These are phyloP conservation scores for Suhomyces choctaworum DNA, from an alignment of 1,139 yeast genomes.

Conservation along the genomic window DNA sequence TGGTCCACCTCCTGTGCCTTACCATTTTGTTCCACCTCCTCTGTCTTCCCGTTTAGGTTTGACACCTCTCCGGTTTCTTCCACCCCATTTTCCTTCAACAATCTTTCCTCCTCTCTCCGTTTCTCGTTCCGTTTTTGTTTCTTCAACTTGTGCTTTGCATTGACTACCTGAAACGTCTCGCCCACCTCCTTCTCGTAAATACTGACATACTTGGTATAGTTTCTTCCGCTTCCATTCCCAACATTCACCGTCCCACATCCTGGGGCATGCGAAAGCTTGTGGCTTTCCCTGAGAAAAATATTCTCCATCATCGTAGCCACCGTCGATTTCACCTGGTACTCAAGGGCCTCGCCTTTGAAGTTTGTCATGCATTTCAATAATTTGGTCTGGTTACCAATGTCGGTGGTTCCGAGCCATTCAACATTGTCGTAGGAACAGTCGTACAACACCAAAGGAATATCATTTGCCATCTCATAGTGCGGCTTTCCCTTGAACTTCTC, in stretches of 20 bases:
- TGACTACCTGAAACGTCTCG: conserved; percentile 64
- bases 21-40: neutral
- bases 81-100: neutral
- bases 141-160: conserved; percentile 59
- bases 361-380: conserved; percentile 28
- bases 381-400: conserved; percentile 19
- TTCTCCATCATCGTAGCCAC: conserved; percentile 34
- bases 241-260: conserved; percentile 47
- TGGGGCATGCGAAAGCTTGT: conserved; percentile 17
- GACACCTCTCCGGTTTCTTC: neutral
- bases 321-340: conserved; percentile 37
- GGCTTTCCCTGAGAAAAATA: conserved; percentile 23
- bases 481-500: conserved; percentile 69
- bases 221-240: conserved; percentile 74
- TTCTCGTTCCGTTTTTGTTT: conserved; percentile 25
- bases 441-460: conserved; percentile 82
- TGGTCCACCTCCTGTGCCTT: too few species aligned
- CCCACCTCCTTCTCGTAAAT: conserved; percentile 57
- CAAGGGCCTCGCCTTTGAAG: conserved; percentile 33
- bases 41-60: neutral
- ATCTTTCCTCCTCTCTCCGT: conserved; percentile 3
- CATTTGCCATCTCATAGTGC: conserved; percentile 85
- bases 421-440: conserved; percentile 78
- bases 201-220: conserved; percentile 57
- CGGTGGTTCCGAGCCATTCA: conserved; percentile 55